A percentile compares a stretch with the other conserved stretches of the same genome.
These are phyloP conservation scores for Dichomitus squalens DNA, from an alignment of 1,284 basidiomycete species.

Conservation along the genomic window DNA sequence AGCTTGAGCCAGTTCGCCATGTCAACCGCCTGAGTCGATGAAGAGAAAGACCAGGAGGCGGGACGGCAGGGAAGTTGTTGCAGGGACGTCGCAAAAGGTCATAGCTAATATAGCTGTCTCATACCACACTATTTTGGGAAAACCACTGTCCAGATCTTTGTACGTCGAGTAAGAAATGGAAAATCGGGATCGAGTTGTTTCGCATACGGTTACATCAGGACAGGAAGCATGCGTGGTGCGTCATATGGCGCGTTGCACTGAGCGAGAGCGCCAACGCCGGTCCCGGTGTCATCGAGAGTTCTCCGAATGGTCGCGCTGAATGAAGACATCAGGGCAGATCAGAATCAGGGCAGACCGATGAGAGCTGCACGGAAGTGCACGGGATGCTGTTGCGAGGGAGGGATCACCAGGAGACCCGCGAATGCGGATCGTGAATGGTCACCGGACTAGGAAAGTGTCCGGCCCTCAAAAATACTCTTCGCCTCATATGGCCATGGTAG, in stretches of 20 bases:
- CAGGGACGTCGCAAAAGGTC: too few species aligned
- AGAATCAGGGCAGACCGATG: background rate
- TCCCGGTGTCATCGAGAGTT: background rate
- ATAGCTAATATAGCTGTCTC: too few species aligned
- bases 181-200: conserved; percentile 1
- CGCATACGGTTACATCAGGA: background rate
- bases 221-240: background rate
- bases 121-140: background rate
- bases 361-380: background rate
- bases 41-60: background rate
- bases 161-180: conserved; percentile 3
- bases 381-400: conserved; percentile 3
- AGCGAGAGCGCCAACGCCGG: background rate
- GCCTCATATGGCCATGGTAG: background rate
- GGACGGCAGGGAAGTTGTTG: background rate
- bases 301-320: background rate
- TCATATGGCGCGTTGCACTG: background rate
- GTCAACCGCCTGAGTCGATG: too few species aligned
- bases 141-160: background rate
- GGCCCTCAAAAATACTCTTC: background rate
- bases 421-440: conserved; percentile 6
- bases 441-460: conserved; percentile 8
- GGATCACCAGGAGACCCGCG: conserved; percentile 1
- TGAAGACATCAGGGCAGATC: background rate
- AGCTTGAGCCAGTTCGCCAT: conserved; percentile 12